These are phyloP conservation scores for Sporothrix variecibatus DNA, from an alignment of 2,329 filamentous ascomycete species.

Conservation along the genomic window DNA sequence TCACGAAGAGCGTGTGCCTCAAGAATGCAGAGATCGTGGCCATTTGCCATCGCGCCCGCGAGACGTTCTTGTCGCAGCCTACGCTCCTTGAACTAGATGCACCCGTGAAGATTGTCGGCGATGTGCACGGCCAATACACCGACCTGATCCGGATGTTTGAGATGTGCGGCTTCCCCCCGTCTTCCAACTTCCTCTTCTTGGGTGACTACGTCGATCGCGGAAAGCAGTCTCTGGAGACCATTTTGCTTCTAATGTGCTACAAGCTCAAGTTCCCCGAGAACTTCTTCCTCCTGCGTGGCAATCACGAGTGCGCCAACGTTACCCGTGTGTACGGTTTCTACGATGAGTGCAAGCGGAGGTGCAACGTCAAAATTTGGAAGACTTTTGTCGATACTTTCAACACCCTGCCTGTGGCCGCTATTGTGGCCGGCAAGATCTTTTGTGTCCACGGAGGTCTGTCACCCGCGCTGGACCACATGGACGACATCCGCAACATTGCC, in stretches of 20 bases:
- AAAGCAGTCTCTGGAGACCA: constrained; percentile 94
- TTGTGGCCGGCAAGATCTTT: constrained; percentile 96
- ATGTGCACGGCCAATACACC: constrained; percentile 95
- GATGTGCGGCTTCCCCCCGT: constrained; percentile 95
- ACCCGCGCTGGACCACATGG: constrained; percentile 92
- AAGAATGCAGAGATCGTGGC: constrained; percentile 97
- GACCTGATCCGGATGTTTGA: constrained; percentile 96
- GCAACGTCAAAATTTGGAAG: constrained; percentile 98
- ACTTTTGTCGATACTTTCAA: constrained; percentile 98
- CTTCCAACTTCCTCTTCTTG: constrained; percentile 88
- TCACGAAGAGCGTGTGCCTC: constrained; percentile 94
- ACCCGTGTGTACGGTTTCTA: constrained; percentile 97
- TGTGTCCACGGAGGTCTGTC: constrained; percentile 95
- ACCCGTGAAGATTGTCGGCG: constrained; percentile 96
- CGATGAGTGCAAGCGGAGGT: constrained; percentile 94
- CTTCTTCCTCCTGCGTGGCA: constrained; percentile 91
- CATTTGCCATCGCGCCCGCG: constrained; percentile 85
- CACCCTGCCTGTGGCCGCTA: constrained; percentile 90
- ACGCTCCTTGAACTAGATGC: constrained; percentile 89
- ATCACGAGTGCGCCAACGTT: constrained; percentile 96
- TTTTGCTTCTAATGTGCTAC: constrained; percentile 88
- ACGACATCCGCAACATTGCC: constrained; percentile 94
- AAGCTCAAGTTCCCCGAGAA: constrained; percentile 98
- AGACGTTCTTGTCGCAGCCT: constrained; percentile 88
- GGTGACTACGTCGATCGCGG: constrained; percentile 96